Evolutionary conservation across 805 yeast species (phyloP), one percentile per base, ranked within the genome.

Genomic region (Naumovozyma dairenensis): DNA sequence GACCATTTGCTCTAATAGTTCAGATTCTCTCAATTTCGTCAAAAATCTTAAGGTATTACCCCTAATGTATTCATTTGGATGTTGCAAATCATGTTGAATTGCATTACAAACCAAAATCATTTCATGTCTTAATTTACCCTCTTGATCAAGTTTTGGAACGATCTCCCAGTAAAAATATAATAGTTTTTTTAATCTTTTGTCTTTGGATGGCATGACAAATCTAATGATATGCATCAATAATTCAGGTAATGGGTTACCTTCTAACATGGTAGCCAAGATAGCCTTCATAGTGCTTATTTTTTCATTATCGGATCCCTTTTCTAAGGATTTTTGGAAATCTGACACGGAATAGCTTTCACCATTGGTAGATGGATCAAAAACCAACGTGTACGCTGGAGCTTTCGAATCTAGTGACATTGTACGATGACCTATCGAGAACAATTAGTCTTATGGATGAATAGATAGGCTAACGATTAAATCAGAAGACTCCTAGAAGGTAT

Each of bases 41-140:
- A 93, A 70, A 60, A 86, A 89, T 52, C 97, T 76, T 60, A 92
- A 69, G 7, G 97, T 89, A 51, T 85, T 85, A 47, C 99, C 99
- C 52, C 97, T 76, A 44, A 92, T 80, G 57, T 80, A 92, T 62
- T 92, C 98, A 66, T 92, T 92, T 33, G 98, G 96, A 63, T 93
- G 98, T 63, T 87, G 96, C 49, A 92, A 72, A 58, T 92, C 99
- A 60, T 86, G 87, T 61, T 92, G 94, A 52, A 92, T 85, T 34
- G 97, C 96, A 59, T 93, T 93, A 66, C 97, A 92, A 32, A 89
- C 97, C 44, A 92, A 74, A 61, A 93, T 89, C 97, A 92, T 92
- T 65, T 92, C 99, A 59, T 89, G 97, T 63, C 84, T 84, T 69
- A 93, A 73, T 59, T 84, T 85, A 4, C 97, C 97, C 34, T 80